Evolutionary conservation across 2,329 filamentous ascomycete species (phyloP).

Genomic region (Verticillium isaacii): DNA sequence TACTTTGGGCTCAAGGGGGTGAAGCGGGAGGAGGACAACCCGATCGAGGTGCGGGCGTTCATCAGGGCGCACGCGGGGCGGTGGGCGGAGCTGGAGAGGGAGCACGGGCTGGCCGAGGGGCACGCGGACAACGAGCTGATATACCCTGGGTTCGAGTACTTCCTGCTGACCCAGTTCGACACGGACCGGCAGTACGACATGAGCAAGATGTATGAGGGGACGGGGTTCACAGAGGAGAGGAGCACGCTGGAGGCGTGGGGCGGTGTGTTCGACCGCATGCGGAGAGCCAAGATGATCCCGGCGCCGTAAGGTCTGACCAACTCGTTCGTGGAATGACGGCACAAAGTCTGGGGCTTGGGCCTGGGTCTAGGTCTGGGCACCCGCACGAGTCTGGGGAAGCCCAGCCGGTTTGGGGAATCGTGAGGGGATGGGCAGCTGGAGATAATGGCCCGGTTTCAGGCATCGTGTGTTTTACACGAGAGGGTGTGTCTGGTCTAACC

Average conservation of each 20-base stretch:
- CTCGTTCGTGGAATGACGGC: not conserved
- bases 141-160: conserved; percentile 33
- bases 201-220: conserved; percentile 31
- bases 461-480: not conserved
- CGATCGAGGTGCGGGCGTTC: conserved; percentile 25
- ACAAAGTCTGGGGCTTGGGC: not conserved
- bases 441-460: not conserved
- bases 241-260: conserved; percentile 31
- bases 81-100: conserved; percentile 26
- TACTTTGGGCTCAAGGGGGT: conserved; percentile 18
- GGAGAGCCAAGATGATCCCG: conserved; percentile 33
- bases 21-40: conserved; percentile 17
- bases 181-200: conserved; percentile 40
- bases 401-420: not conserved
- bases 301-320: not conserved
- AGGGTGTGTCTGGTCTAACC: not conserved
- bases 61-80: conserved; percentile 22
- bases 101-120: conserved; percentile 29
- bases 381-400: not conserved
- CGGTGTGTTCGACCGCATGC: conserved; percentile 37
- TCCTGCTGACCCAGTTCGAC: conserved; percentile 36
- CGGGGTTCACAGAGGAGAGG: conserved; percentile 35
- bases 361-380: not conserved
- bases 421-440: not conserved
- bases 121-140: conserved; percentile 29